phyloP scores from a whole-genome alignment of 2,329 filamentous ascomycete species.

The Trichoderma koningiopsis region DNA sequence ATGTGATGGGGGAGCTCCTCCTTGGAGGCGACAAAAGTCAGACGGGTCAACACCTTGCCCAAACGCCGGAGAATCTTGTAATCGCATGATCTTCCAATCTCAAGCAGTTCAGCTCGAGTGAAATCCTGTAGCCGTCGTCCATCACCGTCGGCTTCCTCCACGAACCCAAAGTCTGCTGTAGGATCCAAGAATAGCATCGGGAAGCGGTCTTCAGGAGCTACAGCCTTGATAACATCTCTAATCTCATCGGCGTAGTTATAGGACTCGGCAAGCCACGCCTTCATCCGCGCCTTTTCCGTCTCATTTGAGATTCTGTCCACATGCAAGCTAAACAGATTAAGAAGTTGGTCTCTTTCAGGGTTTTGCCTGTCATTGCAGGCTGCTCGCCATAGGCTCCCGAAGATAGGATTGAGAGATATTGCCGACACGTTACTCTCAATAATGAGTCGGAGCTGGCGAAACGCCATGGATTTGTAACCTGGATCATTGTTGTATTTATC shows the following conservation, averaged over 20 bases:
- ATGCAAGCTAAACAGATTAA: slow-evolving; percentile 45
- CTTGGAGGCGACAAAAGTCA: slow-evolving; percentile 47
- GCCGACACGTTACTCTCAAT: slow-evolving; percentile 47
- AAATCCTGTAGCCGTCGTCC: slow-evolving; percentile 39
- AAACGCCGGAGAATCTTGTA: slow-evolving; percentile 50
- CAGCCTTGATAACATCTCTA: slow-evolving; percentile 38
- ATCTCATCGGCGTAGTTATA: slow-evolving; percentile 53
- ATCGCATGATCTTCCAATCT: slow-evolving; percentile 55
- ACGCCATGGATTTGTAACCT: slow-evolving; percentile 43
- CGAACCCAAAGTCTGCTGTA: slow-evolving; percentile 42
- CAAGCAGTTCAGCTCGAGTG: slow-evolving; percentile 50
- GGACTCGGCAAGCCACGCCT: slow-evolving; percentile 53
- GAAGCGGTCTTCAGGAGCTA: slow-evolving; percentile 44
- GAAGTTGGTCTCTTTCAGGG: slow-evolving; percentile 44
- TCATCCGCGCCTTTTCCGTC: slow-evolving; percentile 44
- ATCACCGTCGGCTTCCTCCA: slow-evolving; percentile 25
- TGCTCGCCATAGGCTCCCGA: slow-evolving; percentile 52
- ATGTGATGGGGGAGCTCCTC: slow-evolving; percentile 50
- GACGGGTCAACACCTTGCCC: slow-evolving; percentile 48
- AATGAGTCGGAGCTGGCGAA: slow-evolving; percentile 45
- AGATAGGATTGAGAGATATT: slow-evolving; percentile 53
- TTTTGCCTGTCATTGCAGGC: slow-evolving; percentile 51
- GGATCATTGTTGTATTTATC: slow-evolving; percentile 45
- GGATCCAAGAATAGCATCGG: slow-evolving; percentile 55
- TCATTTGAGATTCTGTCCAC: slow-evolving; percentile 41